Conservation (phyloP, 108 stramenopile genomes). For the Nitzschia sp. region DNA sequence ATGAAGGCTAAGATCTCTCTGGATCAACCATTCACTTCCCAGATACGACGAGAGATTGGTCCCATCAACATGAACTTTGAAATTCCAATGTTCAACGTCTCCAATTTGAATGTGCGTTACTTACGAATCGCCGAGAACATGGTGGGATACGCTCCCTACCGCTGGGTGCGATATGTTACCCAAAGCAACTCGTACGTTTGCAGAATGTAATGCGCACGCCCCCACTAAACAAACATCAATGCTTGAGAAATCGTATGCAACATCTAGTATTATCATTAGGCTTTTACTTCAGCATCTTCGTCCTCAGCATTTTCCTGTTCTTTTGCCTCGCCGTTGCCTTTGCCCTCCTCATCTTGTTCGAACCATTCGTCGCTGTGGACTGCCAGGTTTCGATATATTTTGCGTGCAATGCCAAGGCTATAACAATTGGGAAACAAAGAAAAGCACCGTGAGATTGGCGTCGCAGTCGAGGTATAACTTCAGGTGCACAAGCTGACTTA, state of each 20-base stretch:
- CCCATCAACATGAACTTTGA: constrained; percentile 98
- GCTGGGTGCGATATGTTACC: constrained; percentile 99
- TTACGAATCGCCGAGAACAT: constrained; percentile 95
- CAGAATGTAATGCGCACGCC: constrained; percentile 66
- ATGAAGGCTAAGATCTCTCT: constrained; percentile 88
- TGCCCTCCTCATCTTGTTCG: too few relatives aligned
- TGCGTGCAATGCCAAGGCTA: neutral
- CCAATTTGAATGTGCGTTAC: constrained; percentile 96
- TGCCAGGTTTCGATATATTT: neutral
- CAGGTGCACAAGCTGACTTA: too few relatives aligned
- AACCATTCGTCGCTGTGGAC: neutral
- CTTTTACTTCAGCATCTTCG: too few relatives aligned
- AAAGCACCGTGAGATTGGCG: too few relatives aligned
- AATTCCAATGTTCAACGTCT: constrained; percentile 99
- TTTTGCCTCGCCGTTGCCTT: too few relatives aligned
- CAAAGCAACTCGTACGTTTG: constrained; percentile 96
- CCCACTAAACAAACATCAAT: too few relatives aligned
- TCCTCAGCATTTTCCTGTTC: too few relatives aligned
- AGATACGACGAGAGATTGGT: constrained; percentile 91
- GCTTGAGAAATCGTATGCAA: too few relatives aligned
- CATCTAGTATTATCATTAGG: too few relatives aligned
- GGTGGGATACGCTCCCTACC: constrained; percentile 97
- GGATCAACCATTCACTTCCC: constrained; percentile 73
- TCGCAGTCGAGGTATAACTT: too few relatives aligned
- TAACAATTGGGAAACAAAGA: too few relatives aligned